Evolutionary conservation across 1,284 basidiomycete species (phyloP).

Genomic region (Rhodotorula sp.): DNA sequence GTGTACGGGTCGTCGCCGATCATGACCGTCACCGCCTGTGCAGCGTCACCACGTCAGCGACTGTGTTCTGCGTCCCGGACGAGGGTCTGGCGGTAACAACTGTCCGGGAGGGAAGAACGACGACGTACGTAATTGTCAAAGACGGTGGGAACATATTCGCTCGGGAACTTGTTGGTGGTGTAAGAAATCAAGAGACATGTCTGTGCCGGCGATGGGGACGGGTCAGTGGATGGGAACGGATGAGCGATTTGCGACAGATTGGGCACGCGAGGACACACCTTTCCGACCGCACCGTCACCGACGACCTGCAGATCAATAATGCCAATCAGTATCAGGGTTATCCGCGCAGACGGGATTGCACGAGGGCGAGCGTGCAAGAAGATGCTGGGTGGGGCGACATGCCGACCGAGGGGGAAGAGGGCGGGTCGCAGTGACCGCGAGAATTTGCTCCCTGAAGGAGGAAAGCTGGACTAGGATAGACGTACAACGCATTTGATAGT

Average conservation of each 20-base stretch:
- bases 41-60: background rate
- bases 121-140: constrained; percentile 81
- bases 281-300: constrained; percentile 99
- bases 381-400: background rate
- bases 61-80: background rate
- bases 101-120: background rate
- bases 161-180: constrained; percentile 78
- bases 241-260: background rate
- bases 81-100: background rate
- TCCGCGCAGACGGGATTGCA: background rate
- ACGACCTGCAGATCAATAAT: constrained; percentile 60
- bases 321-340: background rate
- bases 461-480: constrained; percentile 1
- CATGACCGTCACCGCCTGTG: constrained; percentile 87
- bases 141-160: constrained; percentile 96
- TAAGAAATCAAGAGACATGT: constrained; percentile 97
- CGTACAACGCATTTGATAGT: constrained; percentile 85
- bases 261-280: constrained; percentile 61
- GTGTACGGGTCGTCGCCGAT: constrained; percentile 99
- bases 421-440: background rate
- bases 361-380: background rate
- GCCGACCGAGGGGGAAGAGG: background rate
- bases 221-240: background rate
- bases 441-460: background rate
- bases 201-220: constrained; percentile 52